Conservation (phyloP, 495 filamentous ascomycete genomes). For the Penicillium robsamsonii region DNA sequence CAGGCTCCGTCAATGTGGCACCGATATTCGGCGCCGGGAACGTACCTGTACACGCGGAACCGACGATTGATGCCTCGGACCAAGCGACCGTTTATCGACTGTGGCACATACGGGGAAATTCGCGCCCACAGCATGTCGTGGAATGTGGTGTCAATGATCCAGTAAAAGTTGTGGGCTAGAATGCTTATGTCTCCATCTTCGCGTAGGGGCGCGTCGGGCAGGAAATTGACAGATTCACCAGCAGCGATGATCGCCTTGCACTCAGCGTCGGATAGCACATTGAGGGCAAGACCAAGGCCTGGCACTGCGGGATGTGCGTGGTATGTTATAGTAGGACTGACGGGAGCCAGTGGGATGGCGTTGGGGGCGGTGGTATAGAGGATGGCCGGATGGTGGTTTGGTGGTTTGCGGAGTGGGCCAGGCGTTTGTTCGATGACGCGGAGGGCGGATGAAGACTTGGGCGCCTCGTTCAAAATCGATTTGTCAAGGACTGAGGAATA, state of each 20-base stretch:
- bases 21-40: constrained; percentile 40
- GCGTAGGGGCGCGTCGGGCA: constrained; percentile 38
- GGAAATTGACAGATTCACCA: constrained; percentile 39
- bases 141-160: constrained; percentile 39
- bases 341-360: constrained; percentile 31
- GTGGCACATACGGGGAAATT: constrained; percentile 32
- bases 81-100: constrained; percentile 30
- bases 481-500: constrained; percentile 40
- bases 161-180: constrained; percentile 45
- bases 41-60: constrained; percentile 42
- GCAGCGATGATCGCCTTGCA: constrained; percentile 40
- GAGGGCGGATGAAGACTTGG: constrained; percentile 28
- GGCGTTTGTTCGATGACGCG: constrained; percentile 37
- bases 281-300: constrained; percentile 35
- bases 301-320: constrained; percentile 40
- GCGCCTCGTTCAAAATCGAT: constrained; percentile 33
- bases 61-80: constrained; percentile 39
- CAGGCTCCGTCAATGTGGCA: constrained; percentile 43
- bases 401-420: constrained; percentile 37
- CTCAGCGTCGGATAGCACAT: constrained; percentile 33
- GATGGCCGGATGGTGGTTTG: constrained; percentile 40
- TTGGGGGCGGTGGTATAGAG: constrained; percentile 37
- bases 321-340: constrained; percentile 30
- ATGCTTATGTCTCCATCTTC: constrained; percentile 41
- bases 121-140: constrained; percentile 41